A percentile compares a stretch with the other conserved stretches of the same genome.
Conservation (phyloP, 257 asterid genomes). For the Lycium ferocissimum region DNA sequence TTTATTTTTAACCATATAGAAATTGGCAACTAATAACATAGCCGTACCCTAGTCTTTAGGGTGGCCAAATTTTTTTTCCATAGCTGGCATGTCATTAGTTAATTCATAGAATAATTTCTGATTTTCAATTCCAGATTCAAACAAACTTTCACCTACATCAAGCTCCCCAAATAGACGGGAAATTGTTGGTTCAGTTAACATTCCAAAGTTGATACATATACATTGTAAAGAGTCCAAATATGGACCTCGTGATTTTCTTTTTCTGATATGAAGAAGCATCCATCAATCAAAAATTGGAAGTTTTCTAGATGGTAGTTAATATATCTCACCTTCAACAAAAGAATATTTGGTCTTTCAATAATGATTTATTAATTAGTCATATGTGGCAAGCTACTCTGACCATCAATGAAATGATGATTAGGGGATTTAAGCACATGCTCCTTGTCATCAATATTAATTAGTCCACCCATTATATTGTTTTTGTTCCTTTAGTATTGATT, state of each 20-base stretch:
- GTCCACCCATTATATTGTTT: background rate
- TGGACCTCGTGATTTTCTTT: background rate
- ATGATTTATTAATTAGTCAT: background rate
- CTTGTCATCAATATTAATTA: background rate
- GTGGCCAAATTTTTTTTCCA: constrained; percentile 9
- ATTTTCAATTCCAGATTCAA: constrained; percentile 8
- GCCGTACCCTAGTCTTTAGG: constrained; percentile 10
- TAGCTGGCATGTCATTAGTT: constrained; percentile 13
- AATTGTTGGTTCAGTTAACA: constrained; percentile 25
- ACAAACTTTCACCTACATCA: constrained; percentile 23
- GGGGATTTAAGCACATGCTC: constrained; percentile 1
- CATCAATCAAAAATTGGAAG: background rate
- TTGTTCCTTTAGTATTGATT: background rate
- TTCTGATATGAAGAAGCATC: background rate
- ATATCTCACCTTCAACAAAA: constrained; percentile 4
- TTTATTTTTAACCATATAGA: background rate
- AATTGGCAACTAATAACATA: background rate
- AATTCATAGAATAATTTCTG: background rate
- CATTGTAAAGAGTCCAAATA: constrained; percentile 28
- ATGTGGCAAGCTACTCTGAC: background rate
- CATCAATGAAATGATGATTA: background rate
- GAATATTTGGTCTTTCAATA: constrained; percentile 19
- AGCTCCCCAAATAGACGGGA: constrained; percentile 15
- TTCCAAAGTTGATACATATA: constrained; percentile 25
- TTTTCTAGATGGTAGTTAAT: background rate